These are phyloP conservation scores for Phytophthora sojae DNA, from an alignment of 352 stramenopile genomes.

Conservation along the genomic window DNA sequence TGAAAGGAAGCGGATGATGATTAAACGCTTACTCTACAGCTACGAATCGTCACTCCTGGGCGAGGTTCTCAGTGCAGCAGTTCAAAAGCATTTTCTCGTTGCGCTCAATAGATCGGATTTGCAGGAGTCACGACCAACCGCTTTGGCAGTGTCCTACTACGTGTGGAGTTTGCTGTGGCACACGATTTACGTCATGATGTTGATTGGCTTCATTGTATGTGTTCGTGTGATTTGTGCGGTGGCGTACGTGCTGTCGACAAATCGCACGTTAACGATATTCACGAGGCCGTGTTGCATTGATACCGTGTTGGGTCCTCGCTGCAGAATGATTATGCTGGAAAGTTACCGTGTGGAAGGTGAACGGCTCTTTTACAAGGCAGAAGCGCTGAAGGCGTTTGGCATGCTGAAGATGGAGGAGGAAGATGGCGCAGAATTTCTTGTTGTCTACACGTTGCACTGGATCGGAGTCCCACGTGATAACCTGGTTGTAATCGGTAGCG, in stretches of 20 bases:
- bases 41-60: slow-evolving; percentile 29
- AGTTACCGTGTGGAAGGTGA: slow-evolving; percentile 15
- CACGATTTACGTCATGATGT: slow-evolving; percentile 16
- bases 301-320: slow-evolving; percentile 11
- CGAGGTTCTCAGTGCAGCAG: slow-evolving; percentile 23
- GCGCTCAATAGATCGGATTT: slow-evolving; percentile 22
- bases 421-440: slow-evolving; percentile 16
- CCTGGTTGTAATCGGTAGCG: slow-evolving; percentile 16
- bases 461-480: slow-evolving; percentile 2
- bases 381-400: slow-evolving; percentile 28
- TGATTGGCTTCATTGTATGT: slow-evolving; percentile 23
- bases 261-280: slow-evolving; percentile 11
- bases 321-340: slow-evolving; percentile 21
- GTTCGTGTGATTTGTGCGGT: slow-evolving; percentile 5
- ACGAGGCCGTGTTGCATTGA: slow-evolving; percentile 18
- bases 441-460: slow-evolving; percentile 22
- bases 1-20: slow-evolving; percentile 2
- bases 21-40: slow-evolving; percentile 30
- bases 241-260: neutral
- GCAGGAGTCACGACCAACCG: slow-evolving; percentile 14
- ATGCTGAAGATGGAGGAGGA: slow-evolving; percentile 22
- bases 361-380: slow-evolving; percentile 16
- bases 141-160: slow-evolving; percentile 29
- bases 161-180: slow-evolving; percentile 32
- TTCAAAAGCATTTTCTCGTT: slow-evolving; percentile 19